Conservation (phyloP, 441 rosid species). For the Macaranga tanarius region DNA sequence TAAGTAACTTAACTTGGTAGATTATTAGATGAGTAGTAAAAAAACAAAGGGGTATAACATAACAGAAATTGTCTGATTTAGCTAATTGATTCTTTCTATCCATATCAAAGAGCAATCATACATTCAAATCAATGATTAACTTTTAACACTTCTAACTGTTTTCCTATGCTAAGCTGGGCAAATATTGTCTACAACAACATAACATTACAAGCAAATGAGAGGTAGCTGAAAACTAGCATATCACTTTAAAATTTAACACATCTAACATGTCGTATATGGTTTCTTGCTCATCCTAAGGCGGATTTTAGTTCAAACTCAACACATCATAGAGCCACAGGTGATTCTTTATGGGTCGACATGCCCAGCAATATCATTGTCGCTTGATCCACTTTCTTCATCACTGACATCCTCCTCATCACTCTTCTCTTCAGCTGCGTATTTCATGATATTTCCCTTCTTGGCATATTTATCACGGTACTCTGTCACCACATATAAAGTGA, state of each 20-base stretch:
- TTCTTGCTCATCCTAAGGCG: constrained; percentile 2
- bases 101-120: neutral
- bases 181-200: neutral
- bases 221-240: constrained; percentile 14
- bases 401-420: constrained; percentile 47
- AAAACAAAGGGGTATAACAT: neutral
- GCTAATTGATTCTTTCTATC: neutral
- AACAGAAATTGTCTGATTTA: neutral
- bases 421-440: constrained; percentile 34
- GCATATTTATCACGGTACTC: constrained; percentile 64
- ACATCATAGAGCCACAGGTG: neutral
- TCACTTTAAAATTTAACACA: neutral
- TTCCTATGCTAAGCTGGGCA: constrained; percentile 15
- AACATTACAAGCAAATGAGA: constrained; percentile 20
- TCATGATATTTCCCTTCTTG: constrained; percentile 44
- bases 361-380: constrained; percentile 61
- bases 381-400: constrained; percentile 42
- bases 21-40: neutral
- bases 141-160: constrained; percentile 1
- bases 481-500: constrained; percentile 21
- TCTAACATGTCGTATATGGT: constrained; percentile 1
- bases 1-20: neutral
- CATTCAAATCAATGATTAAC: constrained; percentile 10
- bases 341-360: constrained; percentile 45
- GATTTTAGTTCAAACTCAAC: neutral